A percentile compares a stretch with the other conserved stretches of the same genome.
These are phyloP conservation scores for Solanum pimpinellifolium DNA, from an alignment of 257 asterid species.

Conservation along the genomic window DNA sequence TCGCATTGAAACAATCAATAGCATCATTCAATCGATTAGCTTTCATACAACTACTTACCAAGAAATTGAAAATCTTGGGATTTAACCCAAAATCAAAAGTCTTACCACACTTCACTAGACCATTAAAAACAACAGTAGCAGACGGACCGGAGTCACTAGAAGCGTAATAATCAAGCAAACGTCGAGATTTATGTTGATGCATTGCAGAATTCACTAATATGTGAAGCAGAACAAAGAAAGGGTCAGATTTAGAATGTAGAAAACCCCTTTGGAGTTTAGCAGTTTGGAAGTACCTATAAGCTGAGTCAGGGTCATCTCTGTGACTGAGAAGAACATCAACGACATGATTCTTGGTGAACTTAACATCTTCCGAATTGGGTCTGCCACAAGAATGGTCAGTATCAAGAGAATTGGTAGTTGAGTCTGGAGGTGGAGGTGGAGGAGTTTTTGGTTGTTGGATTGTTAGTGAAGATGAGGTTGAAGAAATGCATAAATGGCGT, in stretches of 20 bases:
- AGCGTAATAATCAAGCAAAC: constrained; percentile 24
- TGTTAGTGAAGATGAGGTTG: background rate
- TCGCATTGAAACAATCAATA: constrained; percentile 33
- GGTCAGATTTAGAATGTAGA: constrained; percentile 31
- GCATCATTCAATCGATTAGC: constrained; percentile 49
- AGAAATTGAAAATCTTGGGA: constrained; percentile 30
- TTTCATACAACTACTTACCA: constrained; percentile 44
- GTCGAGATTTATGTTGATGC: constrained; percentile 23
- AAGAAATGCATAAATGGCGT: background rate
- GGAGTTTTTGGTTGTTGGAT: background rate
- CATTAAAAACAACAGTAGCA: constrained; percentile 27
- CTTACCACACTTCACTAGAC: constrained; percentile 27
- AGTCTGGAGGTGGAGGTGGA: background rate
- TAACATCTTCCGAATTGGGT: constrained; percentile 6
- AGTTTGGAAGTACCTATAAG: constrained; percentile 38
- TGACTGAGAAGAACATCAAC: constrained; percentile 33
- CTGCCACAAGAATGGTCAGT: background rate
- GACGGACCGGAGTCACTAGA: constrained; percentile 34
- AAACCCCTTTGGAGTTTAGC: constrained; percentile 27
- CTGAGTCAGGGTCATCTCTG: constrained; percentile 46
- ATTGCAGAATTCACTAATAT: constrained; percentile 43
- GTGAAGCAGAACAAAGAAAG: constrained; percentile 55
- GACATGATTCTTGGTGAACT: constrained; percentile 13
- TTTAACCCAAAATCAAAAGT: constrained; percentile 35
- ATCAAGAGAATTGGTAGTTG: background rate